These are phyloP conservation scores for Metarhizium anisopliae DNA, from an alignment of 2,329 filamentous ascomycete genomes.

Conservation along the genomic window DNA sequence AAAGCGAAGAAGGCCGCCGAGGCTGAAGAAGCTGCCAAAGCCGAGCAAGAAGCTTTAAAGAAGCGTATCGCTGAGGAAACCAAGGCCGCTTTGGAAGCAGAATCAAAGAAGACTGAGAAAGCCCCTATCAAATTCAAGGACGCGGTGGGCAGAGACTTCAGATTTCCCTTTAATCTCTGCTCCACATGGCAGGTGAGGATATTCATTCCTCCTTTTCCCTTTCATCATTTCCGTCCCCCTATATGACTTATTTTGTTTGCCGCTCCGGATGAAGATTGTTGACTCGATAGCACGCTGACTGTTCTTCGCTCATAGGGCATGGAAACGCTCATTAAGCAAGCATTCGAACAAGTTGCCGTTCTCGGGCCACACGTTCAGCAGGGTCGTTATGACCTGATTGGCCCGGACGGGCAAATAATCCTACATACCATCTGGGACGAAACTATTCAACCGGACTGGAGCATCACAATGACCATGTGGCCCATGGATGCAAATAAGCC, in stretches of 20 bases:
- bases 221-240: neutral
- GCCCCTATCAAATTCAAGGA: constrained; percentile 84
- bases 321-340: constrained; percentile 79
- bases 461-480: constrained; percentile 50
- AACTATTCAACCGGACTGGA: constrained; percentile 63
- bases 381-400: constrained; percentile 72
- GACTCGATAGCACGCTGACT: constrained; percentile 5
- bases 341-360: constrained; percentile 69
- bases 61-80: constrained; percentile 48
- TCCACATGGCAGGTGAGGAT: constrained; percentile 67
- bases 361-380: constrained; percentile 68
- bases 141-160: constrained; percentile 83
- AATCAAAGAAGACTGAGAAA: constrained; percentile 50
- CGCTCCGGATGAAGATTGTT: neutral
- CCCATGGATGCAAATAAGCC: constrained; percentile 36
- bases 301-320: constrained; percentile 53
- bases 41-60: constrained; percentile 50
- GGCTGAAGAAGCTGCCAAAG: constrained; percentile 36
- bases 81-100: constrained; percentile 37
- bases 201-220: neutral
- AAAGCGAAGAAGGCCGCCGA: constrained; percentile 28
- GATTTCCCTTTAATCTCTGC: constrained; percentile 80
- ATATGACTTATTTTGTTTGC: neutral
- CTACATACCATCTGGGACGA: constrained; percentile 72
- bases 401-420: constrained; percentile 74